phyloP scores from a whole-genome alignment of 192 early-diverging fungal species.

The Umbelopsis ramanniana region DNA sequence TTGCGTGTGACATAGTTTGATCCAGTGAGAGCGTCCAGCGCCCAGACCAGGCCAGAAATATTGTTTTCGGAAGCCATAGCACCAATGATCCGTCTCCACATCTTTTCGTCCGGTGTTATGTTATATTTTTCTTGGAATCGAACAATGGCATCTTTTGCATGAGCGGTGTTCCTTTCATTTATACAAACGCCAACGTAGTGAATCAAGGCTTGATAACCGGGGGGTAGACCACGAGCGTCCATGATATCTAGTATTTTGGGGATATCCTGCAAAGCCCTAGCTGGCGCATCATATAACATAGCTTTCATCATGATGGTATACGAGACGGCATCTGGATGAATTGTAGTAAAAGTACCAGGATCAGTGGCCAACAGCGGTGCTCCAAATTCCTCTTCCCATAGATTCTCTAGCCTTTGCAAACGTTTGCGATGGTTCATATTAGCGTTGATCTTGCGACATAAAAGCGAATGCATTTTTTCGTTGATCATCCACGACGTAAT shows the following conservation, averaged over 20 bases:
- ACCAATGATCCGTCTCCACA: slow-evolving; percentile 3
- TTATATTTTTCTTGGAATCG: slow-evolving; percentile 5
- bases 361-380: not conserved
- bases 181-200: not conserved
- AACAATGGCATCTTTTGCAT: slow-evolving; percentile 10
- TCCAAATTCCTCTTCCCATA: slow-evolving; percentile 10
- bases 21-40: slow-evolving; percentile 17
- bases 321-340: not conserved
- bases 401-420: not conserved
- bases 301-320: slow-evolving; percentile 21
- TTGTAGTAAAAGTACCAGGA: not conserved
- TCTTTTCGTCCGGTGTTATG: not conserved
- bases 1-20: not conserved
- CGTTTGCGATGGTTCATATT: not conserved
- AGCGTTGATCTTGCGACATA: not conserved
- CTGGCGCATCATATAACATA: not conserved
- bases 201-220: not conserved
- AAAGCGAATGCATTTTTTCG: not conserved
- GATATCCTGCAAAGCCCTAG: not conserved
- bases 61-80: not conserved
- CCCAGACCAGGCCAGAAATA: not conserved
- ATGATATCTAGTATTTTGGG: not conserved
- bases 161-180: not conserved
- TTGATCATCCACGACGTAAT: not conserved
- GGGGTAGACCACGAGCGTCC: not conserved